Evolutionary conservation across 225 moss, liverwort and hornwort genomes (phyloP).

Genomic region (Straminergon stramineum): DNA sequence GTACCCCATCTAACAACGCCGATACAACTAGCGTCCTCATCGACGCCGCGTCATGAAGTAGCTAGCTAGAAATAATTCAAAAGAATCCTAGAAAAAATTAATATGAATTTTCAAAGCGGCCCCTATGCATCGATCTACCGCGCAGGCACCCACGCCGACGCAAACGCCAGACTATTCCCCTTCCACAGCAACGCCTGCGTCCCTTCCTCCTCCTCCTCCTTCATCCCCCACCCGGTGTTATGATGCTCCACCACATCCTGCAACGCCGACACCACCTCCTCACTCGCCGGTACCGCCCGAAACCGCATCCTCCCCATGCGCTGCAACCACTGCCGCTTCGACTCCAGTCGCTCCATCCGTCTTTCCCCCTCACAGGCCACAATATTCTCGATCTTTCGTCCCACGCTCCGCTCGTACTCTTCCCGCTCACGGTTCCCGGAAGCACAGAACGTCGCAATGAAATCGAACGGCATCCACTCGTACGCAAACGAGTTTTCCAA

Average conservation of each 20-base stretch:
- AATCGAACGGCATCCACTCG: slow-evolving; percentile 84
- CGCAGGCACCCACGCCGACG: slow-evolving; percentile 26
- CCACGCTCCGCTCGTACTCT: slow-evolving; percentile 56
- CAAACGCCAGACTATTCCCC: slow-evolving; percentile 42
- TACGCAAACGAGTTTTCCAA: slow-evolving; percentile 54
- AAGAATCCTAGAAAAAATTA: neutral
- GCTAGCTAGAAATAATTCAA: neutral
- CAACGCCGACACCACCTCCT: slow-evolving; percentile 41
- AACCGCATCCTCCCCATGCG: slow-evolving; percentile 52
- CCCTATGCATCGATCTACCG: neutral
- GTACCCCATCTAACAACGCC: neutral
- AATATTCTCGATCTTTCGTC: slow-evolving; percentile 61
- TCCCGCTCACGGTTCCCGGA: slow-evolving; percentile 30
- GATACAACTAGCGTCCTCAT: neutral
- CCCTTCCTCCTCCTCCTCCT: slow-evolving; percentile 45
- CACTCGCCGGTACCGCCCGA: slow-evolving; percentile 15
- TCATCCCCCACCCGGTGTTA: slow-evolving; percentile 73
- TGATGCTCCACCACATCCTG: slow-evolving; percentile 65
- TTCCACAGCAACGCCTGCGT: slow-evolving; percentile 69
- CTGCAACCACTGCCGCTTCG: slow-evolving; percentile 58
- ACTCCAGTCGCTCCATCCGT: slow-evolving; percentile 56
- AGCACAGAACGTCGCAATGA: slow-evolving; percentile 52
- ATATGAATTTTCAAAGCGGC: neutral
- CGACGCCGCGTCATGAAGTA: neutral
- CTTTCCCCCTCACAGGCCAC: slow-evolving; percentile 52